Percentiles rank a stretch among this genome's conserved stretches.
Conservation (phyloP, 2,329 filamentous ascomycete species). For the Cladosporium sp. region DNA sequence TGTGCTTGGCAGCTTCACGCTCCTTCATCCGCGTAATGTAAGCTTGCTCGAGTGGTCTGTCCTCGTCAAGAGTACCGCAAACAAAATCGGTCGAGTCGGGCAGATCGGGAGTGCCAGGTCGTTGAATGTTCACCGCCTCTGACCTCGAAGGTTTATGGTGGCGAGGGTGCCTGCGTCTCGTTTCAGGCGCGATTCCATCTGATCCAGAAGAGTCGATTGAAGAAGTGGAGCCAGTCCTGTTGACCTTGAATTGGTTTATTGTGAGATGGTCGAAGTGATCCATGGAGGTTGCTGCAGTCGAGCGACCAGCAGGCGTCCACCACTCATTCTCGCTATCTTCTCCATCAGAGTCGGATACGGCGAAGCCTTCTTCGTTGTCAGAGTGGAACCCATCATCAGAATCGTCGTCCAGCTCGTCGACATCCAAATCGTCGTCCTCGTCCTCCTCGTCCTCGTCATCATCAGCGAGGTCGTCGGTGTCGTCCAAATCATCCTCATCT, state of each 20-base stretch:
- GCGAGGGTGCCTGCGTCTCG: conserved; percentile 15
- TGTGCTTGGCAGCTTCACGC: conserved; percentile 77
- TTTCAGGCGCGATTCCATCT: conserved; percentile 29
- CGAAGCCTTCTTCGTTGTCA: conserved; percentile 74
- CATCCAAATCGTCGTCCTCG: conserved; percentile 68
- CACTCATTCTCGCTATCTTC: conserved; percentile 68
- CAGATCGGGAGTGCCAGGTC: conserved; percentile 63
- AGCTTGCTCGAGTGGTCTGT: conserved; percentile 88
- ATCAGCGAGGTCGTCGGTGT: conserved; percentile 47
- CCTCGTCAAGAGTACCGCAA: conserved; percentile 96
- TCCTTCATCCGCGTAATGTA: conserved; percentile 85
- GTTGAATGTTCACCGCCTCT: conserved; percentile 38
- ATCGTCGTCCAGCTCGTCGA: conserved; percentile 51
- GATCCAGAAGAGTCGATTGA: conserved; percentile 56
- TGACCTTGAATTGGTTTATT: conserved; percentile 38
- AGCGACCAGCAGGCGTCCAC: conserved; percentile 62
- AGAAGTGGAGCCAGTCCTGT: conserved; percentile 50
- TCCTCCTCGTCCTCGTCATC: conserved; percentile 56
- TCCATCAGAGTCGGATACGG: conserved; percentile 68
- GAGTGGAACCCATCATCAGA: conserved; percentile 74
- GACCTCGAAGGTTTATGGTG: conserved; percentile 17
- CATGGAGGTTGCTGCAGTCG: conserved; percentile 57
- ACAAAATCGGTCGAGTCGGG: conserved; percentile 98
- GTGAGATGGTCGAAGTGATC: conserved; percentile 53
- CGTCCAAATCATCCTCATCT: conserved; percentile 44